phyloP scores from a whole-genome alignment of 140 eudicot genomes.

The Stevia rebaudiana region DNA sequence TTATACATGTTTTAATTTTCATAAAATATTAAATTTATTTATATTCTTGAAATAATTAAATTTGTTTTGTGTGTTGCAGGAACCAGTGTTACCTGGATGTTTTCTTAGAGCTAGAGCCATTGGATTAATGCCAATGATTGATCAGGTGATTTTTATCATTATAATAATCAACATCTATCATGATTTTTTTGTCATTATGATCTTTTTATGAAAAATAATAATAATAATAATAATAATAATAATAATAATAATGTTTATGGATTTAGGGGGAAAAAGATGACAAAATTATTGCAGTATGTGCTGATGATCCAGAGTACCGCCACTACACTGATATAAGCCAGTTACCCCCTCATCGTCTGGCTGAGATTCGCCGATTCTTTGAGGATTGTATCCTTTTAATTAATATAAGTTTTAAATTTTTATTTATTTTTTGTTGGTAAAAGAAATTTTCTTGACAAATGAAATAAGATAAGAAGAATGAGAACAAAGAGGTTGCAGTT shows the following conservation, averaged over 20 bases:
- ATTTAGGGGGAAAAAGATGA: constrained; percentile 66
- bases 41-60: neutral
- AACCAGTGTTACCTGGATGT: constrained; percentile 64
- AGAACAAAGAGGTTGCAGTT: constrained; percentile 65
- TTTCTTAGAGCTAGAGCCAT: constrained; percentile 57
- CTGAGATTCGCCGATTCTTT: constrained; percentile 67
- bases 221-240: too few species aligned
- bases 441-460: constrained; percentile 17
- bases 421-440: neutral
- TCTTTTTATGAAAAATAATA: neutral
- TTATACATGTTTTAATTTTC: neutral
- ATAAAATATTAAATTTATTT: neutral
- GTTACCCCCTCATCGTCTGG: constrained; percentile 64
- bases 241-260: too few species aligned
- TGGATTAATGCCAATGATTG: constrained; percentile 78
- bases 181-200: neutral
- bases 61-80: constrained; percentile 29
- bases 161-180: neutral
- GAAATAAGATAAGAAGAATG: constrained; percentile 56
- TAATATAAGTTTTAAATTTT: neutral
- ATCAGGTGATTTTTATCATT: constrained; percentile 37
- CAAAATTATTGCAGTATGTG: constrained; percentile 70
- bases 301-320: constrained; percentile 71
- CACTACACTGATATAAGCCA: constrained; percentile 57
- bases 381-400: constrained; percentile 54